Evolutionary conservation across 208 protist species (phyloP), one percentile per base, ranked within the genome.

Genomic region (Leishmania major): DNA sequence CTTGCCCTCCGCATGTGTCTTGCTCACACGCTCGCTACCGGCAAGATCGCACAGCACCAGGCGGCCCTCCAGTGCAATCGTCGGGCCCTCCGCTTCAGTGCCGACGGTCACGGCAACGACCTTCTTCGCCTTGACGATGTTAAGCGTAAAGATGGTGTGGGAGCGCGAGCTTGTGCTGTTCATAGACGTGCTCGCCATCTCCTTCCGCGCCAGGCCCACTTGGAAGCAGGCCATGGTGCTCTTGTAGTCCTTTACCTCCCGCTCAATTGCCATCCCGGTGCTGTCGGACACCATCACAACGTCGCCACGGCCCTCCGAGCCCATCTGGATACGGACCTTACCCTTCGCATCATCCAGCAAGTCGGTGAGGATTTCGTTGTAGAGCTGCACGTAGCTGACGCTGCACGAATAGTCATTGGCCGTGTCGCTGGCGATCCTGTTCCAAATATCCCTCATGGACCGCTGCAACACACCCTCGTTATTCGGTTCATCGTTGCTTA

Each of bases 21-120:
- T 93, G 62, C 90, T 92, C 31, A 93, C 87, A 73, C 98, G 94
- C 89, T 99, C 99, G 62, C 97, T 99, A 17, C 99, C 99, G 17
- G 99, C 99, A 22, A 99, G 90, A 96, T 99, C 99, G 76, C 99
- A 99, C 60, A 99, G 84, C 67, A 99, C 98, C 28, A 99, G 89
- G 55, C 94, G 92, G 1, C 94, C 94, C 74, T 97, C 91, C 25
- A 97, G 87, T 31, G 92, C 90, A 22, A 93, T 84, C 5, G 83
- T 85, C 2, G 88, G 69, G 0, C 70, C 79, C 19, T 75, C 76
- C 7, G 57, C 37, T 11, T 66, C 64, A 31, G 53, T 77, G 66
- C 78, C 84, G 25, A 85, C 80, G 40, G 70, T 87, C 22, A 93
- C 81, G 5, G 75, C 79, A 40, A 74, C 86, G 57, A 88, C 80